A percentile compares a stretch with the other conserved stretches of the same genome.
phyloP scores from a whole-genome alignment of 2,329 filamentous ascomycete species.

The Fusarium ambrosium region DNA sequence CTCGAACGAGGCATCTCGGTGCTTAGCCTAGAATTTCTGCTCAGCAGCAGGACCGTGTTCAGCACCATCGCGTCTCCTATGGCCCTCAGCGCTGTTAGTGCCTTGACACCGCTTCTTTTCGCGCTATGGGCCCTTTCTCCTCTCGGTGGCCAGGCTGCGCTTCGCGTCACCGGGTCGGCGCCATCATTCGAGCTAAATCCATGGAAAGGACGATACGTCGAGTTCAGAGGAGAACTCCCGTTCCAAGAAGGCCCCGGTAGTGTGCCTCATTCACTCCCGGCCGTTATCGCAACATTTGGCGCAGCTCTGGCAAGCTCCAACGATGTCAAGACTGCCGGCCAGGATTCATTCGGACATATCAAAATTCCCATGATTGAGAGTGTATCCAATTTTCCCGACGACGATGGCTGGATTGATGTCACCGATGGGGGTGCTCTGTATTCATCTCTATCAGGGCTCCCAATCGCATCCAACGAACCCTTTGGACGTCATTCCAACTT shows the following conservation, averaged over 20 bases:
- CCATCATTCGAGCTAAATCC: background rate
- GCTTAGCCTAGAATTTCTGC: conserved; percentile 21
- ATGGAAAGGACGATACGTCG: conserved; percentile 20
- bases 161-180: conserved; percentile 10
- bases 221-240: conserved; percentile 9
- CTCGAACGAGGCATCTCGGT: conserved; percentile 24
- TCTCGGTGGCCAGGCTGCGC: conserved; percentile 21
- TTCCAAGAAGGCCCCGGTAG: background rate
- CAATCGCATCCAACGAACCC: conserved; percentile 5
- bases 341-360: conserved; percentile 23
- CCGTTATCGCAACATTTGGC: conserved; percentile 9
- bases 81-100: background rate
- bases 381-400: background rate
- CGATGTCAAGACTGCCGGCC: conserved; percentile 9
- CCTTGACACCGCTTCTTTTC: conserved; percentile 17
- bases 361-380: conserved; percentile 26
- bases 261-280: conserved; percentile 2
- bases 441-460: conserved; percentile 15
- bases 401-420: conserved; percentile 12
- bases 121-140: conserved; percentile 22
- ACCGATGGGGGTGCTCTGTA: background rate
- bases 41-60: conserved; percentile 25
- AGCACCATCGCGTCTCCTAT: conserved; percentile 16
- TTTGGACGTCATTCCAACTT: background rate
- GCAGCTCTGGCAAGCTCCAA: conserved; percentile 9